Evolutionary conservation across 2,329 filamentous ascomycete genomes (phyloP).

Genomic region (Alternaria panax): DNA sequence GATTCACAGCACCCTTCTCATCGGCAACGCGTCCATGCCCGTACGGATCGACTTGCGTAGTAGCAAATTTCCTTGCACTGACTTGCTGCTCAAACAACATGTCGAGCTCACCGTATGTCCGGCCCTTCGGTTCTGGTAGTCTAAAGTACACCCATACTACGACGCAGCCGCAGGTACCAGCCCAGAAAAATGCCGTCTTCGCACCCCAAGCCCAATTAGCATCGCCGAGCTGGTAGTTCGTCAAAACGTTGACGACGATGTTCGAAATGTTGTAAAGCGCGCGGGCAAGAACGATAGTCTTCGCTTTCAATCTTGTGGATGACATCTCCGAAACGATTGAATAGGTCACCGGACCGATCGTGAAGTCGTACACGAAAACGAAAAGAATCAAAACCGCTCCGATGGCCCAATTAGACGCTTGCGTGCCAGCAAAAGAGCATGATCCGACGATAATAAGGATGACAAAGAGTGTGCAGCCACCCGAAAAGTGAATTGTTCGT

Average conservation of each 20-base stretch:
- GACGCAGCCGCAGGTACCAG: conserved; percentile 76
- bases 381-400: conserved; percentile 43
- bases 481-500: conserved; percentile 75
- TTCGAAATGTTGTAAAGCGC: conserved; percentile 77
- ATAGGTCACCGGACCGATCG: conserved; percentile 88
- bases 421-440: conserved; percentile 65
- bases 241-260: conserved; percentile 81
- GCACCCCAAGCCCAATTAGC: conserved; percentile 84
- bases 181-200: conserved; percentile 86
- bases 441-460: conserved; percentile 82
- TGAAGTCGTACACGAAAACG: conserved; percentile 79
- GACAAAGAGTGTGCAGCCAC: conserved; percentile 63
- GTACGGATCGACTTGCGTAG: conserved; percentile 33
- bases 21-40: conserved; percentile 14
- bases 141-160: conserved; percentile 81
- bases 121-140: conserved; percentile 77
- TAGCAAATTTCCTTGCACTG: conserved; percentile 33
- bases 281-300: conserved; percentile 85
- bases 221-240: conserved; percentile 50
- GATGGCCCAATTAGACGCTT: conserved; percentile 56
- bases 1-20: conserved; percentile 18
- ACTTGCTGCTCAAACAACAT: conserved; percentile 71
- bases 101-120: conserved; percentile 84
- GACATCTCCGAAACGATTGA: conserved; percentile 85
- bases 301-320: conserved; percentile 81